Percentiles rank a stretch among this genome's conserved stretches.
These are phyloP conservation scores for Saxispiralis lemnorum DNA, from an alignment of 495 filamentous ascomycete species.

Conservation along the genomic window DNA sequence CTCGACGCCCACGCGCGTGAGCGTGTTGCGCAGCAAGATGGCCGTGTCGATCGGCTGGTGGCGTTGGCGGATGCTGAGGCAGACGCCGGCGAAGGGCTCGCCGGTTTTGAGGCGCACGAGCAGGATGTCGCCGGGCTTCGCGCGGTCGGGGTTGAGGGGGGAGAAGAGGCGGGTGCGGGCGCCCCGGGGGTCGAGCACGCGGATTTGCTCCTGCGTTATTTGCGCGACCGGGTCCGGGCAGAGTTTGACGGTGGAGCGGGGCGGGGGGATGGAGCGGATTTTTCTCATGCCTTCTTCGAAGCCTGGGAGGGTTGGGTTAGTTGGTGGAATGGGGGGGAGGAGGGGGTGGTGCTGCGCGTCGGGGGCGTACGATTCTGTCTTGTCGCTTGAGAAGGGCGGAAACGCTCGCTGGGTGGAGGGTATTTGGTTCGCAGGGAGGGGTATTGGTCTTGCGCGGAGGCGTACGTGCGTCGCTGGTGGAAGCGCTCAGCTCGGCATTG, in stretches of 20 bases:
- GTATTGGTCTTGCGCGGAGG: constrained; percentile 4
- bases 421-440: constrained; percentile 12
- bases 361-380: constrained; percentile 11
- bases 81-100: constrained; percentile 79
- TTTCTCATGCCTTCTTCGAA: constrained; percentile 9
- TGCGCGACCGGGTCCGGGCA: constrained; percentile 40
- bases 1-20: constrained; percentile 78
- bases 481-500: constrained; percentile 11
- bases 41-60: constrained; percentile 61
- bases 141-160: constrained; percentile 52
- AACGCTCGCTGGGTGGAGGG: constrained; percentile 7
- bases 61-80: constrained; percentile 59
- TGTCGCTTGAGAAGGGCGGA: constrained; percentile 12
- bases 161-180: constrained; percentile 67
- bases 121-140: constrained; percentile 72
- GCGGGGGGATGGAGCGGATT: constrained; percentile 15
- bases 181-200: constrained; percentile 63
- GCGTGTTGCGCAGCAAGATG: constrained; percentile 63
- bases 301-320: constrained; percentile 5
- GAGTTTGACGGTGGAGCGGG: constrained; percentile 15
- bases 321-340: not conserved
- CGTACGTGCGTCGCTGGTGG: constrained; percentile 11
- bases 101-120: constrained; percentile 66
- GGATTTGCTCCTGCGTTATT: constrained; percentile 47
- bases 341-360: not conserved